Evolutionary conservation across 768 basidiomycete genomes (phyloP).

Genomic region (Agaricus sinodeliciosus): DNA sequence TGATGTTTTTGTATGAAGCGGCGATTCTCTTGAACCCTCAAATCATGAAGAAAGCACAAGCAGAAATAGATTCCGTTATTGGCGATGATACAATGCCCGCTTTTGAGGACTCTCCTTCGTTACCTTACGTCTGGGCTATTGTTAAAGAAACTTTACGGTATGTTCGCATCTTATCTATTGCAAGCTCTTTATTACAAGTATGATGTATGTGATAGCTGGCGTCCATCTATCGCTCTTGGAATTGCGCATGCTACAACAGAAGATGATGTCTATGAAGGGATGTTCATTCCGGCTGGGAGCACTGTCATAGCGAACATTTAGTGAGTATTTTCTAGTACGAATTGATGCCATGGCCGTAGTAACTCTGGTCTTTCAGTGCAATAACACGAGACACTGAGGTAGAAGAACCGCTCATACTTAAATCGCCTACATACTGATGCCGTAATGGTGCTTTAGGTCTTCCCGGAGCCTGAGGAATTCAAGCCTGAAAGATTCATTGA

Average conservation of each 20-base stretch:
- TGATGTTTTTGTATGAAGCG: conserved; percentile 11
- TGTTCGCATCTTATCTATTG: not conserved
- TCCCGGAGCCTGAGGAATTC: conserved; percentile 18
- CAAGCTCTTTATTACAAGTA: not conserved
- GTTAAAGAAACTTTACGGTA: conserved; percentile 20
- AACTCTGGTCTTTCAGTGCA: not conserved
- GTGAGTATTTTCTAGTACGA: conserved; percentile 10
- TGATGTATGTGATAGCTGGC: conserved; percentile 12
- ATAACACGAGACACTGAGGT: not conserved
- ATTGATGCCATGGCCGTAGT: not conserved
- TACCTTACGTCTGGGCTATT: conserved; percentile 21
- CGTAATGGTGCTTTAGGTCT: conserved; percentile 12
- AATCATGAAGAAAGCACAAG: conserved; percentile 25
- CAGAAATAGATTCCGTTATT: conserved; percentile 27
- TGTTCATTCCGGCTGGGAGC: conserved; percentile 29
- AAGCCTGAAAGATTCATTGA: conserved; percentile 19
- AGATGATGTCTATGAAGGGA: conserved; percentile 31
- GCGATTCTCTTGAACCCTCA: conserved; percentile 27
- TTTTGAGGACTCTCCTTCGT: conserved; percentile 21
- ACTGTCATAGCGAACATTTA: conserved; percentile 19
- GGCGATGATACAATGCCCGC: conserved; percentile 23
- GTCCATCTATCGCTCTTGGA: conserved; percentile 19
- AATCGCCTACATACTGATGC: conserved; percentile 9
- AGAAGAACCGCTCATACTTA: not conserved
- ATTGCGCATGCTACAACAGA: conserved; percentile 26